Base-by-base conservation (phyloP, 2,329 filamentous ascomycete genomes). In the Epichloe festucae region DNA sequence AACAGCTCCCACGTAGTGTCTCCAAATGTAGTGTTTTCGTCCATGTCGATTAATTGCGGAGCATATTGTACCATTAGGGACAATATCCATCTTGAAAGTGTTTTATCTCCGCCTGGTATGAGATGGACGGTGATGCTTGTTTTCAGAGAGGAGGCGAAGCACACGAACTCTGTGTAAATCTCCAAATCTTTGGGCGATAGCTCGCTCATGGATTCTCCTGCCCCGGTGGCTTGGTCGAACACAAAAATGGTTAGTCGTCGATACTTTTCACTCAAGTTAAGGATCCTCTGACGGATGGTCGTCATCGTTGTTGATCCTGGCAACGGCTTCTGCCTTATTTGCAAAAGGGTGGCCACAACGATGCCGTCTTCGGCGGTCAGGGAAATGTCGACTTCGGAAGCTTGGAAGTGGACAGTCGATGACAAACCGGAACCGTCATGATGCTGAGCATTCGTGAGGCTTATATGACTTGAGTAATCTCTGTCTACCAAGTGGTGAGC, bases 361-460 rank as follows among this genome's bases (percentile, higher is more conserved):
- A 95, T 68, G 0, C 86, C 89, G 0, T 77, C 80, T 0, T 71
- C 73, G 0, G 87, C 81, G 0, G 87, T 87, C 5, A 90, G 59
- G 1, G 85, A 77, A 3, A 95, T 66, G 59, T 95, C 89, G 3
- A 87, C 84, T 63, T 89, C 85, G 5, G 71, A 67, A 1, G 67
- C 66, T 1, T 76, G 63, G 0, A 67, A 56, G 0, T 12, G 17
- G 19, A 27, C 8, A 21, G 17, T 21, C 12, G 14, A 34, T 12
- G 10, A 15, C 10, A 14, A 11, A 14, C 34, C 2, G 15, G 47
- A 39, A 21, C 36, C 36, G 14, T 23, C 64, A 63, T 51, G 5
- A 60, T 63, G 44, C 70, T 67, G 56, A 70, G 64, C 5, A 27
- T 51, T 27, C 62, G 61, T 4, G 64, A 64, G 53, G 17, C 8